Base-by-base conservation (phyloP, 2,329 filamentous ascomycete species). In the Neopestalotiopsis clavispora region DNA sequence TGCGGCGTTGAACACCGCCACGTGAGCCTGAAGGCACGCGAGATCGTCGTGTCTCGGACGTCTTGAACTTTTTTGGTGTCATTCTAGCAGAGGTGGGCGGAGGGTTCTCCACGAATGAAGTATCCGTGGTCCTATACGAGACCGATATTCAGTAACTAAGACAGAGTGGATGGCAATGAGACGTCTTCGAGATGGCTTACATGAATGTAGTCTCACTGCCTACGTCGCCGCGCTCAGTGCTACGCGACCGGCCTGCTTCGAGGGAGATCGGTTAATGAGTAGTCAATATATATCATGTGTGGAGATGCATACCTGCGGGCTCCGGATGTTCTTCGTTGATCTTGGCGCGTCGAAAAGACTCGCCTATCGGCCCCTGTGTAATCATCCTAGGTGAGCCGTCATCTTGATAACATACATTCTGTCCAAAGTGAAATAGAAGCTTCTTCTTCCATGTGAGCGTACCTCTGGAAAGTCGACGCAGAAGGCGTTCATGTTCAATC, bases 401-500 rank as follows among this genome's bases (percentile, higher is more conserved):
- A 67, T 17, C 2, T 17, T 2, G 10, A 30, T 57, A 9, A 61
- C 30, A 38, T 12, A 32, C 17, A 14, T 12, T 20, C 20, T 32
- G 20, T 4, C 52, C n/a, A 28, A 28, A 28, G 6, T 42, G 23
- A 28, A 59, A 23, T 6, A 34, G 10, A 23, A 23, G 7, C 14
- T 59, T 4, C 13, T 34, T 23, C 57, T 23, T 28, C 23, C 23
- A 28, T 10, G 57, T 14, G 62, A 38, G 68, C 78, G 65, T 82
- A 94, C 94, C 89, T 99, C 96, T 0, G 94, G 93, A 73, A 98
- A 99, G 80, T 99, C 96, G 40, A 98, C 95, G 79, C 95, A 98
- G 79, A 98, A 99, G 1, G 96, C 96, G 80, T 98, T 98, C 95
- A 99, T 98, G 78, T 98, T 98, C 78, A 99, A 81, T 1, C 96